Base-by-base conservation (phyloP, 1,139 yeast species). In the Yamadazyma atmosphaerica region DNA sequence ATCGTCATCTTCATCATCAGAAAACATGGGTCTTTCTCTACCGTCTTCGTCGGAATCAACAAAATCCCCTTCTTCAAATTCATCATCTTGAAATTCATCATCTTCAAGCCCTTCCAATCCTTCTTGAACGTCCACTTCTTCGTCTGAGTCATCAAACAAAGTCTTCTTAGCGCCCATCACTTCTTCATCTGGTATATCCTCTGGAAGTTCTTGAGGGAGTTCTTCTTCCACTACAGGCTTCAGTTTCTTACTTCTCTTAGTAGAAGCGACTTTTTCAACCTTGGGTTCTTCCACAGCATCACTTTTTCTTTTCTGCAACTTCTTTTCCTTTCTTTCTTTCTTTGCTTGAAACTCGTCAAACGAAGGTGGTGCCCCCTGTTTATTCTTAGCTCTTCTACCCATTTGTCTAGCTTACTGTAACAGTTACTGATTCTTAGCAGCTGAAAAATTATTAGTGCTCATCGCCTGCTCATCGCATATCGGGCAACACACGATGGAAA, bases 301-400 rank as follows among this genome's bases (percentile, higher is more conserved):
- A 17, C 42, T 40, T 39, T 44, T 57, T 52, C 60, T 61, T 51
- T 55, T 64, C 33, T 46, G 62, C 38, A 50, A 48, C 49, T 68
- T 63, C 46, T 65, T 61, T 18, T 68, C 72, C 50, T 68, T 73
- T 55, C 72, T 77, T 33, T 72, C 76, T 51, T 79, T 81, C 39
- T 62, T 70, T 10, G 78, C 78, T 49, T 81, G 80, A 58, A 89
- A 83, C 55, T 89, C 96, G 33, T 89, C 98, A 47, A 81, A 72
- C 10, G 86, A 58, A 31, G 96, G 96, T 50, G 97, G 97, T 43
- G 77, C 86, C 24, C 87, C 90, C 68, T 89, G 97, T 73, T 86
- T 89, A 58, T 86, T 84, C 68, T 83, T 86, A 43, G 88, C 86
- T 72, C 87, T 83, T 79, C 96, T 84, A 61, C 96, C 97, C 96